Evolutionary conservation across 495 filamentous ascomycete genomes (phyloP).

Genomic region (Penicillium fimorum): DNA sequence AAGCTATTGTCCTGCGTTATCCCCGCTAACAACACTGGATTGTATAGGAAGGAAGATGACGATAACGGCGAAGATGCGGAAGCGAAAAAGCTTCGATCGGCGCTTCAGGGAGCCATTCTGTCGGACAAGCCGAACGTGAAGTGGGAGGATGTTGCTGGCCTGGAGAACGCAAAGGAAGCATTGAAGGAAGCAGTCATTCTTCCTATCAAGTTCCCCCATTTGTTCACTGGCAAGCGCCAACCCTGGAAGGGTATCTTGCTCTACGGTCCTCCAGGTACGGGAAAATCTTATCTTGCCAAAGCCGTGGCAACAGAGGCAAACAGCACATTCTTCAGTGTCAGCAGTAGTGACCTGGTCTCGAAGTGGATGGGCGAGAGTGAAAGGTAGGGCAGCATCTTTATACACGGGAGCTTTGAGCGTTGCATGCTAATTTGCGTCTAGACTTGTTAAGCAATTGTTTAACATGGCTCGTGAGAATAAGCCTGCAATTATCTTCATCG

Average conservation of each 20-base stretch:
- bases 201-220: conserved; percentile 96
- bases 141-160: conserved; percentile 98
- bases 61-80: conserved; percentile 80
- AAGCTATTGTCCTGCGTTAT: not conserved
- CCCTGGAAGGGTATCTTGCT: conserved; percentile 98
- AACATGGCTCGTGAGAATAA: conserved; percentile 98
- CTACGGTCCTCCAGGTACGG: conserved; percentile 94
- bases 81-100: conserved; percentile 87
- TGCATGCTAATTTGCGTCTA: conserved; percentile 29
- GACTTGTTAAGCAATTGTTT: conserved; percentile 95
- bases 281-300: conserved; percentile 95
- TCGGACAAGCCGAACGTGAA: conserved; percentile 91
- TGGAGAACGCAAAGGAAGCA: conserved; percentile 93
- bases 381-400: conserved; percentile 53
- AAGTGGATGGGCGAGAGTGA: conserved; percentile 99
- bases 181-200: conserved; percentile 96
- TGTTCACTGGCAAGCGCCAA: conserved; percentile 95
- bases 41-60: conserved; percentile 53
- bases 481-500: conserved; percentile 98
- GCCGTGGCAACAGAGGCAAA: conserved; percentile 98
- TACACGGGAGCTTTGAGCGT: not conserved
- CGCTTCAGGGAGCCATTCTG: conserved; percentile 87
- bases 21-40: conserved; percentile 12
- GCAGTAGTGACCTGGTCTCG: conserved; percentile 91
- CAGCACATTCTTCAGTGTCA: conserved; percentile 99